Evolutionary conservation across 345 rosid species (phyloP).

Genomic region (Kernera saxatilis): DNA sequence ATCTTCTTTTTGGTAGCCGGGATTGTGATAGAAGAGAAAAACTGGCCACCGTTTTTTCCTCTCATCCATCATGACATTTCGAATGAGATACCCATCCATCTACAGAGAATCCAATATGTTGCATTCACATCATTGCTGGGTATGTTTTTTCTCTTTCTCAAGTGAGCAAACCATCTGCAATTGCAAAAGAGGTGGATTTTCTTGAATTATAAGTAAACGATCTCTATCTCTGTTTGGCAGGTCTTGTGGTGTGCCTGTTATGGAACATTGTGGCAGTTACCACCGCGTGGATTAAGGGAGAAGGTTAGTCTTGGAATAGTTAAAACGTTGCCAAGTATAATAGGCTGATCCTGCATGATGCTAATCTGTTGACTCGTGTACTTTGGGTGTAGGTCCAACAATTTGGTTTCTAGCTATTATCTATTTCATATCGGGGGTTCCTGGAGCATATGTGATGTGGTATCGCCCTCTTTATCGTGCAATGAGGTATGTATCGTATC

Average conservation of each 20-base stretch:
- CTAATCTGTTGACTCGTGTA: slow-evolving; percentile 12
- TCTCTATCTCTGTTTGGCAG: slow-evolving; percentile 37
- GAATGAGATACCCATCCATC: slow-evolving; percentile 91
- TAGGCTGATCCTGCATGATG: neutral
- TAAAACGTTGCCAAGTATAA: neutral
- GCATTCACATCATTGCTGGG: slow-evolving; percentile 91
- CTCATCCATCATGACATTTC: slow-evolving; percentile 89
- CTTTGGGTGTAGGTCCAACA: slow-evolving; percentile 52
- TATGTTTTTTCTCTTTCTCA: slow-evolving; percentile 21
- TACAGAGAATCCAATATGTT: slow-evolving; percentile 78
- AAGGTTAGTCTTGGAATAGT: slow-evolving; percentile 45
- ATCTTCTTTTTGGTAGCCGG: slow-evolving; percentile 63
- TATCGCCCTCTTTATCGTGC: slow-evolving; percentile 1
- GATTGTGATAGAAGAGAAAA: slow-evolving; percentile 82
- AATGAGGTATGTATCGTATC: neutral
- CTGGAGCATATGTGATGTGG: slow-evolving; percentile 60
- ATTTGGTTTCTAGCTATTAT: slow-evolving; percentile 97
- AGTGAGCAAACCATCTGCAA: neutral
- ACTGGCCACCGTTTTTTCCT: slow-evolving; percentile 94
- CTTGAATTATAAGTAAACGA: neutral
- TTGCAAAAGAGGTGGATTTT: slow-evolving; percentile 6
- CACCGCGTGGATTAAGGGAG: slow-evolving; percentile 86
- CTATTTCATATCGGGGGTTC: slow-evolving; percentile 81
- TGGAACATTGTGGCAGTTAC: slow-evolving; percentile 93
- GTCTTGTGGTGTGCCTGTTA: slow-evolving; percentile 63